These are phyloP conservation scores for Cladosporium sp. DNA, from an alignment of 2,329 filamentous ascomycete species.

Conservation along the genomic window DNA sequence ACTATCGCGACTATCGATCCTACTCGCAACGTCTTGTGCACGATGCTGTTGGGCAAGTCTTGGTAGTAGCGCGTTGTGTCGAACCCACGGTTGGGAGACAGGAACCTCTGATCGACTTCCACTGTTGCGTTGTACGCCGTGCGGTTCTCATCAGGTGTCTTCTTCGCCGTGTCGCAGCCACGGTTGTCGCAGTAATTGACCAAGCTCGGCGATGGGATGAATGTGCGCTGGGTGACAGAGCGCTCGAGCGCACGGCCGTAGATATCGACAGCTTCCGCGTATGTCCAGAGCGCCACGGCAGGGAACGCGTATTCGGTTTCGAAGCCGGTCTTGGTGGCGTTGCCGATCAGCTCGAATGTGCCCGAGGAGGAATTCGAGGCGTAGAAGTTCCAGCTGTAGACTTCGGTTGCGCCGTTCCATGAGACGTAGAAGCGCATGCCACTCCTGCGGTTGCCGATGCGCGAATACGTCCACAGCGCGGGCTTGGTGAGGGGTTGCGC, in stretches of 20 bases:
- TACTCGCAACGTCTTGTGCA: not conserved
- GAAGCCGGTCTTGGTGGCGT: conserved; percentile 44
- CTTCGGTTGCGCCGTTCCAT: conserved; percentile 54
- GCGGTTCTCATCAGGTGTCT: conserved; percentile 26
- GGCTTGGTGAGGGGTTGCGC: conserved; percentile 48
- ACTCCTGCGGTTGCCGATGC: conserved; percentile 32
- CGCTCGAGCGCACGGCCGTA: conserved; percentile 34
- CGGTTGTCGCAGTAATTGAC: conserved; percentile 35
- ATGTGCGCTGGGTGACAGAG: conserved; percentile 38
- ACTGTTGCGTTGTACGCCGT: conserved; percentile 29
- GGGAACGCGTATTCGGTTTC: conserved; percentile 41
- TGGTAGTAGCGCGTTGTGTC: conserved; percentile 38
- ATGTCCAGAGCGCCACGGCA: conserved; percentile 31
- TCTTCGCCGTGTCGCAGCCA: conserved; percentile 32
- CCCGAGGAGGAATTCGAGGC: conserved; percentile 39
- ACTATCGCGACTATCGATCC: conserved; percentile 6
- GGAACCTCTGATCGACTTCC: conserved; percentile 26
- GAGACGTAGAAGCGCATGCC: conserved; percentile 53
- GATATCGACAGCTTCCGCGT: conserved; percentile 37
- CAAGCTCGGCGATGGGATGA: conserved; percentile 37
- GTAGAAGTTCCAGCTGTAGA: conserved; percentile 54
- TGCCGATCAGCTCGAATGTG: conserved; percentile 41
- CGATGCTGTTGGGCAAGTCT: not conserved
- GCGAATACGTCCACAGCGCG: conserved; percentile 40
- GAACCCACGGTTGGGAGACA: conserved; percentile 36